Evolutionary conservation across 176 grass and related monocot genomes (phyloP), one percentile per base, ranked within the genome.

Genomic region (Hordeum marinum): DNA sequence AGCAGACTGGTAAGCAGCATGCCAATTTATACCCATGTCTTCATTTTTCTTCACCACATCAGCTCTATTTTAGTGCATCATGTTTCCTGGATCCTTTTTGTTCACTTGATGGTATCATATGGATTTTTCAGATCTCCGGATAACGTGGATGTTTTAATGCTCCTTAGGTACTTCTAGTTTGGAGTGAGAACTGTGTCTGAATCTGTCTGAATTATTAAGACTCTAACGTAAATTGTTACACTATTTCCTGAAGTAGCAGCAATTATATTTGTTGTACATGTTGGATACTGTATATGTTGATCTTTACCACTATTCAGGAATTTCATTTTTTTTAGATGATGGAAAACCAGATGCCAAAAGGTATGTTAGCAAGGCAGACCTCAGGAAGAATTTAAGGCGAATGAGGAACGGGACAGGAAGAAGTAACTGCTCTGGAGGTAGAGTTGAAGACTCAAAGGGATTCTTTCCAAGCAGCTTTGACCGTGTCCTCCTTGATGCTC

Each of bases 401-500:
- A 77, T 88, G 89, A 98, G 84, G 90, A 98, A 98, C 81, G 96
- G 96, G 65, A 91, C 91, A 18, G 96, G 96, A 84, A 98, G 91
- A 92, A 92, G 85, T 92, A 92, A 98, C 79, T 85, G 70, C 77
- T 89, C 87, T 25, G 96, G 96, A 72, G 87, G 77, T 74, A 92
- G 93, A 87, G 96, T 91, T 85, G 88, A 88, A 89, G 80, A 89
- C 46, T 98, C 96, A 62, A 93, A 94, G 62, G 96, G 93, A 58
- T 98, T 98, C 77, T 37, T 59, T 52, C 96, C 96, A 29, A 87
- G 95, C 77, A 98, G 91, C 77, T 98, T 98, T 94, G 96, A 95
- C 80, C 91, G 93, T 83, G 96, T 98, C 89, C 92, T 98, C 80
- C 96, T 98, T 72, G 96, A 98, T 55, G 93, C 91, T 77, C 96